Percentiles rank a stretch among this genome's conserved stretches.
Conservation (phyloP, 2,329 filamentous ascomycete genomes). For the Pyrenochaeta sp. region DNA sequence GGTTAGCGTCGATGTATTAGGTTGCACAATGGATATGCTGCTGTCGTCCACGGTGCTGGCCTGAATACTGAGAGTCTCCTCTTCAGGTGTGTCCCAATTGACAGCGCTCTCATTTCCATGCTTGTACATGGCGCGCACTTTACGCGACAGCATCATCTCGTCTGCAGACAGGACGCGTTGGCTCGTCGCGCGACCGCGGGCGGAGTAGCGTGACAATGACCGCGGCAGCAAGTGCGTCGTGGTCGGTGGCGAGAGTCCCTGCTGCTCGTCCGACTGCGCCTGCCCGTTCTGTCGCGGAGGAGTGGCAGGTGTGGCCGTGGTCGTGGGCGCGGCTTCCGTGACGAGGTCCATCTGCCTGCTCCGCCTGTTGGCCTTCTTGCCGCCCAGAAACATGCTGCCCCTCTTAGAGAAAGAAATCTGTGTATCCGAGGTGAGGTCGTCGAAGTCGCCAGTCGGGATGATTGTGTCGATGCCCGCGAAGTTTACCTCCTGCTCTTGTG, state of each 20-base stretch:
- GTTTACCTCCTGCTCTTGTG: constrained; percentile 16
- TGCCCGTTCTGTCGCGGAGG: constrained; percentile 22
- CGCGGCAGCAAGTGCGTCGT: constrained; percentile 38
- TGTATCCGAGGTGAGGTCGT: constrained; percentile 59
- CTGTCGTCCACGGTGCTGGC: constrained; percentile 34
- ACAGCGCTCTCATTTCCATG: constrained; percentile 64
- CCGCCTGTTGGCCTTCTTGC: constrained; percentile 56
- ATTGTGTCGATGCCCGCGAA: constrained; percentile 62
- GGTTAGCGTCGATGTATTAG: constrained; percentile 37
- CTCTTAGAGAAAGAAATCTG: constrained; percentile 66
- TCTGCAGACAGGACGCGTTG: constrained; percentile 66
- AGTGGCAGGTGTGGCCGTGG: constrained; percentile 18
- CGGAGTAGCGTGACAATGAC: constrained; percentile 47
- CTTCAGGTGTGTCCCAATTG: constrained; percentile 48
- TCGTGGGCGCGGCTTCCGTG: constrained; percentile 23
- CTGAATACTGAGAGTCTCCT: constrained; percentile 25
- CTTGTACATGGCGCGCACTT: constrained; percentile 70
- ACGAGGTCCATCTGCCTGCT: constrained; percentile 39
- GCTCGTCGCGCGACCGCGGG: constrained; percentile 40
- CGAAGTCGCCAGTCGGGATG: constrained; percentile 63
- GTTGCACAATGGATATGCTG: constrained; percentile 27
- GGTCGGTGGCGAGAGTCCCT: constrained; percentile 29
- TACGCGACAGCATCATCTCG: constrained; percentile 68
- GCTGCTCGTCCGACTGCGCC: constrained; percentile 17
- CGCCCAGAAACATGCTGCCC: constrained; percentile 65